phyloP scores from a whole-genome alignment of 169 alveolate species.

The Eimeria sp. region DNA sequence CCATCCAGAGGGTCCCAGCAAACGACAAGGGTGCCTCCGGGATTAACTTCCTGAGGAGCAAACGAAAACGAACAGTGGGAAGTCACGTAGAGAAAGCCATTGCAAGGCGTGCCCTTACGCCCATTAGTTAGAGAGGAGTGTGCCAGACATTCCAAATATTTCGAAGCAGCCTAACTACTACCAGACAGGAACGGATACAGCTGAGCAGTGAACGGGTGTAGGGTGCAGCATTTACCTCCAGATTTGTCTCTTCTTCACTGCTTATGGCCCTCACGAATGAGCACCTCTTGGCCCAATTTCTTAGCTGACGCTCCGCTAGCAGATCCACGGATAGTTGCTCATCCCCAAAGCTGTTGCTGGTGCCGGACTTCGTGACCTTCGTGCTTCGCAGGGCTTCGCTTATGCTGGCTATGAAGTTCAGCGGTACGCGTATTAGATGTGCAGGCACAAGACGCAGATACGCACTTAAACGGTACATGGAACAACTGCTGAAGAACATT shows the following conservation, averaged over 20 bases:
- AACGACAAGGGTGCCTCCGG: constrained; percentile 87
- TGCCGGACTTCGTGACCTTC: constrained; percentile 69
- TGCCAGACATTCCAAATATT: neutral
- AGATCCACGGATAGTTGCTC: constrained; percentile 84
- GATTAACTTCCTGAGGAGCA: constrained; percentile 75
- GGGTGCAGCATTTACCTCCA: constrained; percentile 31
- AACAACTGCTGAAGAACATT: neutral
- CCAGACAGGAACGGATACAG: neutral
- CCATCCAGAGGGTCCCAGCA: constrained; percentile 96
- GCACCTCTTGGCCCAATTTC: constrained; percentile 49
- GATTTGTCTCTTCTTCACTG: constrained; percentile 79
- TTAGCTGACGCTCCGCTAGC: constrained; percentile 74
- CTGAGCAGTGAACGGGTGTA: neutral
- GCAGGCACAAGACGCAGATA: neutral
- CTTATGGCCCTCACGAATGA: constrained; percentile 60
- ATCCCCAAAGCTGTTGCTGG: constrained; percentile 80
- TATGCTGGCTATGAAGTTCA: constrained; percentile 14
- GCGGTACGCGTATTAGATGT: neutral
- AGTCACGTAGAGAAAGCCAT: neutral
- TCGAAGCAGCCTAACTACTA: neutral
- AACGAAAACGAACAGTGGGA: neutral
- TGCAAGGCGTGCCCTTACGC: neutral
- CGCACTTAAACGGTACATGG: neutral
- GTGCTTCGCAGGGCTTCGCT: constrained; percentile 71
- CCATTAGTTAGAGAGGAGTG: neutral